These are phyloP conservation scores for Avicennia marina DNA, from an alignment of 257 asterid genomes.

Conservation along the genomic window DNA sequence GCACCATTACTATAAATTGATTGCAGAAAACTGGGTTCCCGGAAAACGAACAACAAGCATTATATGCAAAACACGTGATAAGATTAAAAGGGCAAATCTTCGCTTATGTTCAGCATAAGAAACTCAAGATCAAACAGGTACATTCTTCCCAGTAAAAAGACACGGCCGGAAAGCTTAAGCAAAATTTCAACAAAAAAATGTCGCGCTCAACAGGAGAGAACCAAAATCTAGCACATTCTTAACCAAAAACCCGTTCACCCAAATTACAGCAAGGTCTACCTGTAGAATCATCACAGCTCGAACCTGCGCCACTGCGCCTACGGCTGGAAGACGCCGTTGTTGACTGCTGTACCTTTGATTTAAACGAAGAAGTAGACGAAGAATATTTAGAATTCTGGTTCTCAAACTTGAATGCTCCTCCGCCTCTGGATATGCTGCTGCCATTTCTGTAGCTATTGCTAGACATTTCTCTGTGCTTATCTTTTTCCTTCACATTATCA, in stretches of 20 bases:
- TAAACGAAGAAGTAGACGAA: conserved; percentile 36
- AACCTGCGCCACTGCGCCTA: conserved; percentile 47
- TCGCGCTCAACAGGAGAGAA: conserved; percentile 14
- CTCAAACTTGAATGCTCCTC: conserved; percentile 40
- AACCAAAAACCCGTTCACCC: conserved; percentile 6
- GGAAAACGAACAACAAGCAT: background rate
- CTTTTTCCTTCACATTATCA: conserved; percentile 20
- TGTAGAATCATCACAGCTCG: conserved; percentile 40
- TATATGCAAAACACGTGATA: background rate
- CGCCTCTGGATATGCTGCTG: conserved; percentile 27
- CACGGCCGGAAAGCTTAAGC: background rate
- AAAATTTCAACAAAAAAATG: background rate
- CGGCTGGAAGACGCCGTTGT: conserved; percentile 23
- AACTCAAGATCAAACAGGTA: conserved; percentile 13
- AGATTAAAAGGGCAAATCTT: background rate
- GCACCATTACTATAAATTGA: conserved; percentile 1
- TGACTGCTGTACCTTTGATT: conserved; percentile 35
- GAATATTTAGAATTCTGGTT: conserved; percentile 38
- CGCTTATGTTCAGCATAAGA: background rate
- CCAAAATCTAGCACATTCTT: conserved; percentile 10
- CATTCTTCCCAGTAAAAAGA: background rate
- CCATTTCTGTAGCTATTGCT: conserved; percentile 42
- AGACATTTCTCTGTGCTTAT: conserved; percentile 42
- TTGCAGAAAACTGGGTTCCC: conserved; percentile 8
- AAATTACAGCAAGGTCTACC: conserved; percentile 21